Percentiles rank a stretch among this genome's conserved stretches.
Evolutionary conservation across 2,329 filamentous ascomycete species (phyloP).

Genomic region (Fusarium sp.): DNA sequence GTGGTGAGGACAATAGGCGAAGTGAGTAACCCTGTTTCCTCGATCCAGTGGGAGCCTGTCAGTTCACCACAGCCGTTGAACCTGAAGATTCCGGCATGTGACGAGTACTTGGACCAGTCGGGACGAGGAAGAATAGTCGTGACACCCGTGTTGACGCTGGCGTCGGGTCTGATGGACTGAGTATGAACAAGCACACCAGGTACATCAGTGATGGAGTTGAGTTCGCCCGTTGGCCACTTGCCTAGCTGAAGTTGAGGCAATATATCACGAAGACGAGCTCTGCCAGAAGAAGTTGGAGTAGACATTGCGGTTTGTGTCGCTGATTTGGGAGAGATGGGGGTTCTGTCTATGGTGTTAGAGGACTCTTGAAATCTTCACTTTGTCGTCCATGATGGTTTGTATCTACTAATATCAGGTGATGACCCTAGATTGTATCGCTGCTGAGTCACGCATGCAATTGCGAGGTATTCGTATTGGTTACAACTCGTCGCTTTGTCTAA

Average conservation of each 20-base stretch:
- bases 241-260: conserved; percentile 60
- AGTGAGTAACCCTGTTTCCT: conserved; percentile 70
- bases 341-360: not conserved
- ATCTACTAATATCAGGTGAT: not conserved
- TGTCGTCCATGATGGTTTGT: not conserved
- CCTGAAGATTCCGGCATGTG: conserved; percentile 65
- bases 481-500: not conserved
- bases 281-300: not conserved
- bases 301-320: not conserved
- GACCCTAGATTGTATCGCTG: not conserved
- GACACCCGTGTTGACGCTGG: conserved; percentile 61
- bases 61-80: conserved; percentile 75
- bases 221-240: conserved; percentile 56
- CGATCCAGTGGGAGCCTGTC: conserved; percentile 71
- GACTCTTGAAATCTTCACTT: not conserved
- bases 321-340: not conserved
- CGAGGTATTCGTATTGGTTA: not conserved
- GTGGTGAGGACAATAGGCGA: conserved; percentile 72
- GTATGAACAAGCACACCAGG: conserved; percentile 61
- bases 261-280: conserved; percentile 55
- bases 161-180: conserved; percentile 55
- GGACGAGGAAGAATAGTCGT: conserved; percentile 61
- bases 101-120: conserved; percentile 59
- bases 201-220: conserved; percentile 66
- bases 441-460: conserved; percentile 2